Conservation (phyloP, 192 early-diverging fungal species). For the Thamnidium elegans region DNA sequence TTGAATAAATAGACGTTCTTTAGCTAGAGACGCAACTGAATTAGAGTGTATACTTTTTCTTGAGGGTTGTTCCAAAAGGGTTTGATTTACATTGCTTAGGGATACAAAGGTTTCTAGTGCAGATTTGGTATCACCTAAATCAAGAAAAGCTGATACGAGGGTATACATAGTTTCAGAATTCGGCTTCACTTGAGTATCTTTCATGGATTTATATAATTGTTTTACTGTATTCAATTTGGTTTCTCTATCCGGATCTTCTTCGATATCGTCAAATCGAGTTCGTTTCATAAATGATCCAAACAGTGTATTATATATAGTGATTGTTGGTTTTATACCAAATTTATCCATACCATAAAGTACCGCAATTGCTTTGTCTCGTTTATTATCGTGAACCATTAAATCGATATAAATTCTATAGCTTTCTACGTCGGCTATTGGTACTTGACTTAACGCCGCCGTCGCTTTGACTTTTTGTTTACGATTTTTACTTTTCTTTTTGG, state of each 20-base stretch:
- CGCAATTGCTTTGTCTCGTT: slow-evolving; percentile 14
- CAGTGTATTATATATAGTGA: slow-evolving; percentile 28
- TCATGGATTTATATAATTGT: slow-evolving; percentile 22
- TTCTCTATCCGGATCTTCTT: background rate
- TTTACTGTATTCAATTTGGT: slow-evolving; percentile 3
- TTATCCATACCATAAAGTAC: slow-evolving; percentile 10
- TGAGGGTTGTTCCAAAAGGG: background rate
- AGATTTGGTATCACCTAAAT: slow-evolving; percentile 30
- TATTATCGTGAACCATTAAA: slow-evolving; percentile 13
- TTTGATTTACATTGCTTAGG: slow-evolving; percentile 9
- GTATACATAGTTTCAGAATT: slow-evolving; percentile 34
- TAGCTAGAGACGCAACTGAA: slow-evolving; percentile 12
- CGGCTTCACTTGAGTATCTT: slow-evolving; percentile 19
- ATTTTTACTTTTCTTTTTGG: background rate
- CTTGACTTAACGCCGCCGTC: background rate
- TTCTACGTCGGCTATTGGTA: slow-evolving; percentile 21
- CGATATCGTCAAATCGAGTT: background rate
- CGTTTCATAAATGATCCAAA: slow-evolving; percentile 24
- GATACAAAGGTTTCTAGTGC: slow-evolving; percentile 35
- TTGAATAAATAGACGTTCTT: background rate
- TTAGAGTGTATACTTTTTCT: slow-evolving; percentile 1
- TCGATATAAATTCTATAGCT: slow-evolving; percentile 35
- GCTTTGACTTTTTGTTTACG: background rate
- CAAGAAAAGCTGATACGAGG: slow-evolving; percentile 34
- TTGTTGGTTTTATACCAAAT: slow-evolving; percentile 11